Evolutionary conservation across 495 filamentous ascomycete genomes (phyloP).

Genomic region (Penicillium crystallinum): DNA sequence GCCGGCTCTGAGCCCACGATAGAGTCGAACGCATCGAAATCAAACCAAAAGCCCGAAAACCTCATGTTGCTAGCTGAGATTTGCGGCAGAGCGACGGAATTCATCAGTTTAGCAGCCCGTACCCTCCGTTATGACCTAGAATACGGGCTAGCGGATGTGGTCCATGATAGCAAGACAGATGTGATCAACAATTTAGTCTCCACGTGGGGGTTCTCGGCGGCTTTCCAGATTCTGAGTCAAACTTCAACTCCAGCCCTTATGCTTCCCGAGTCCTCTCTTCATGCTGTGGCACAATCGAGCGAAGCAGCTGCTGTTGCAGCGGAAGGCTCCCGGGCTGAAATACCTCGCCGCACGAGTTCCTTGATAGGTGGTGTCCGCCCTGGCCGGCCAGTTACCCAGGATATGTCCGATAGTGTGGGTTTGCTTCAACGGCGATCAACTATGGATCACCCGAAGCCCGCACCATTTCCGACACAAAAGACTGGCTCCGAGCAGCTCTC

Average conservation of each 20-base stretch:
- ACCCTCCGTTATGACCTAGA: slow-evolving; percentile 72
- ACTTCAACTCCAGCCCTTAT: slow-evolving; percentile 64
- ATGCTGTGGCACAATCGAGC: slow-evolving; percentile 25
- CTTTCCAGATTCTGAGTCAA: slow-evolving; percentile 70
- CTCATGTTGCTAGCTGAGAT: slow-evolving; percentile 73
- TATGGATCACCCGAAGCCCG: slow-evolving; percentile 29
- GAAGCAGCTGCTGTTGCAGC: slow-evolving; percentile 16
- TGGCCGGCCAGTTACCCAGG: slow-evolving; percentile 28
- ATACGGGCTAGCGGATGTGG: slow-evolving; percentile 32
- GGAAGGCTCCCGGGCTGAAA: slow-evolving; percentile 42
- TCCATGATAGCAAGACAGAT: slow-evolving; percentile 33
- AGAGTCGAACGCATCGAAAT: slow-evolving; percentile 9
- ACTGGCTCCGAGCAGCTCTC: slow-evolving; percentile 79
- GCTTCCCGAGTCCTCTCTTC: slow-evolving; percentile 56
- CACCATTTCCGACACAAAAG: slow-evolving; percentile 33
- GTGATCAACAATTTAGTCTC: slow-evolving; percentile 77
- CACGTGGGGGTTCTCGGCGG: slow-evolving; percentile 77
- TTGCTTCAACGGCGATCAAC: slow-evolving; percentile 20
- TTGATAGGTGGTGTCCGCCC: slow-evolving; percentile 25
- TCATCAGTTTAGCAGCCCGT: slow-evolving; percentile 70
- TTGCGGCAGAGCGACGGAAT: slow-evolving; percentile 70
- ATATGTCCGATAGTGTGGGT: slow-evolving; percentile 24
- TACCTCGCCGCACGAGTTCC: slow-evolving; percentile 44
- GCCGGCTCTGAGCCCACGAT: slow-evolving; percentile 16
- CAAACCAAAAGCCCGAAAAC: slow-evolving; percentile 61